A percentile compares a stretch with the other conserved stretches of the same genome.
phyloP scores from a whole-genome alignment of 1,284 basidiomycete genomes.

The Ceratobasidium sp. region DNA sequence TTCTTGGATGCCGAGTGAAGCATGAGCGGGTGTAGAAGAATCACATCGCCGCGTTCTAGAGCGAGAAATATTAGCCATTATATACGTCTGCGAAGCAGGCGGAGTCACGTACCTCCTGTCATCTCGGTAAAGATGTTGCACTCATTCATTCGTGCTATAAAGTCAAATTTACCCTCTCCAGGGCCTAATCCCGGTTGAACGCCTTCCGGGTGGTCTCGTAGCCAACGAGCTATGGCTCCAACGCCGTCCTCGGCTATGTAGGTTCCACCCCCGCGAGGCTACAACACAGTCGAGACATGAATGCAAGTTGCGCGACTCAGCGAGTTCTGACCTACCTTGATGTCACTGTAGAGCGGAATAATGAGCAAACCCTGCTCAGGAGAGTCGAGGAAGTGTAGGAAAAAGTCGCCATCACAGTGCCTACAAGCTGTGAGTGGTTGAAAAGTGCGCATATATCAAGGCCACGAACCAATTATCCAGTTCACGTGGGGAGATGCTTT shows the following conservation, averaged over 20 bases:
- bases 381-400: conserved; percentile 50
- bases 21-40: conserved; percentile 74
- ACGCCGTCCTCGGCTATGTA: conserved; percentile 50
- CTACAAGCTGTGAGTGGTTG: not conserved
- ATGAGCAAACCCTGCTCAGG: conserved; percentile 51
- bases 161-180: conserved; percentile 46
- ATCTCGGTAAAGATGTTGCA: conserved; percentile 48
- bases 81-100: conserved; percentile 27
- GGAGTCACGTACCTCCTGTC: conserved; percentile 45
- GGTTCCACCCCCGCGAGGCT: conserved; percentile 50
- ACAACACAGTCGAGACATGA: not conserved
- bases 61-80: conserved; percentile 10
- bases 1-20: conserved; percentile 74
- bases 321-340: conserved; percentile 25
- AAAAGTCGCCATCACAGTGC: conserved; percentile 46
- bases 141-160: conserved; percentile 43
- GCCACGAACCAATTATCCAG: conserved; percentile 39
- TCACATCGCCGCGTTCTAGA: conserved; percentile 64
- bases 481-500: conserved; percentile 36
- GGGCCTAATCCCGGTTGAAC: conserved; percentile 45
- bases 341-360: conserved; percentile 50
- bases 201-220: conserved; percentile 50
- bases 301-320: not conserved
- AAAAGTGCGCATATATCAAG: not conserved
- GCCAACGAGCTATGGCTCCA: conserved; percentile 47